Conservation (phyloP, 208 protist genomes). For the Jaenimonas drosophilae region DNA sequence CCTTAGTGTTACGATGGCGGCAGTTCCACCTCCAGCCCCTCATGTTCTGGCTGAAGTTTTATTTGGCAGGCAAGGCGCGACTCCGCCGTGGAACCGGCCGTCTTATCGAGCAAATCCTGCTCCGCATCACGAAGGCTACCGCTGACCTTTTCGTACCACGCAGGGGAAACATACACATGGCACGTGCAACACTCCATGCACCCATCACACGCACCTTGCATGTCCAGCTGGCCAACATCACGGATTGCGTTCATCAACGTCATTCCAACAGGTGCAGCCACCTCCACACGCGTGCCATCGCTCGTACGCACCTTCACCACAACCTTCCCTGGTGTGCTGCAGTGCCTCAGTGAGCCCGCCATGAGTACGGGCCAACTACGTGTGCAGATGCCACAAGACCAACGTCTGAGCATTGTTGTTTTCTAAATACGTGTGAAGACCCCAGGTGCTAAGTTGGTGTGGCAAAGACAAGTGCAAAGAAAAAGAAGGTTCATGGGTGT, state of each 20-base stretch:
- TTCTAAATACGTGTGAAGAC: too few relatives aligned
- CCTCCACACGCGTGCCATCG: slow-evolving; percentile 8
- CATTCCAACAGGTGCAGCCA: slow-evolving; percentile 35
- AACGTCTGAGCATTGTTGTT: too few relatives aligned
- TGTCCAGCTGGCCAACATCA: slow-evolving; percentile 84
- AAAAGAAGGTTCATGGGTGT: too few relatives aligned
- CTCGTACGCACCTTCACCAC: slow-evolving; percentile 3
- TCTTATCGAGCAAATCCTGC: slow-evolving; percentile 41
- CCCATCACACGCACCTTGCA: slow-evolving; percentile 86
- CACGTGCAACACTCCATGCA: slow-evolving; percentile 85
- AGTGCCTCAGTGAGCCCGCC: too few relatives aligned
- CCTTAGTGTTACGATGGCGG: too few relatives aligned
- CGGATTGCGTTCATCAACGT: slow-evolving; percentile 87
- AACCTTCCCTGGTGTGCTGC: slow-evolving; percentile 7
- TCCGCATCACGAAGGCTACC: slow-evolving; percentile 78
- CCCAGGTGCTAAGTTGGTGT: too few relatives aligned
- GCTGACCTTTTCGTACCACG: slow-evolving; percentile 45
- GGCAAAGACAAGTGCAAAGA: too few relatives aligned
- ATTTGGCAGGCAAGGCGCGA: slow-evolving; percentile 41
- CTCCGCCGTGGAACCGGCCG: slow-evolving; percentile 6
- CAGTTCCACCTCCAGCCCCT: too few relatives aligned
- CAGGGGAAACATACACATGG: slow-evolving; percentile 63
- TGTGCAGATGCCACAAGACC: too few relatives aligned
- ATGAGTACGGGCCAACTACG: too few relatives aligned
- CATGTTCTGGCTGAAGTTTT: too few relatives aligned